Conservation (phyloP, 305 asterid species). For the Coffea humblotiana region DNA sequence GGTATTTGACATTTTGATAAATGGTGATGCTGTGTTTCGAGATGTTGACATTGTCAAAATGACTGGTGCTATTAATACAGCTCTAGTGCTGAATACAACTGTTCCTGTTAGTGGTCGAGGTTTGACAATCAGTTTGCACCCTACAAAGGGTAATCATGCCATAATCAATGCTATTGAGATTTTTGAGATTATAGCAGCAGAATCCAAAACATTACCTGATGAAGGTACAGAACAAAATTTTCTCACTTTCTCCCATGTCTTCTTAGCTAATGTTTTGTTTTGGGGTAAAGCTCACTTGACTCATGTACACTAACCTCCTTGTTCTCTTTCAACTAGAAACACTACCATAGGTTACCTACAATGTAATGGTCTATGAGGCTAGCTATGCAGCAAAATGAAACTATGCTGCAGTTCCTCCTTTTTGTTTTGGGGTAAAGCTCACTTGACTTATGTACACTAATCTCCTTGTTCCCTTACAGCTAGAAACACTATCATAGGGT, state of each 20-base stretch:
- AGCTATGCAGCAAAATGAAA: too few relatives aligned
- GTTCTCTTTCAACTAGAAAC: neutral
- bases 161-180: constrained; percentile 81
- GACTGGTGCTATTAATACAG: constrained; percentile 69
- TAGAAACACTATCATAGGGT: neutral
- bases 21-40: constrained; percentile 54
- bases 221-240: constrained; percentile 53
- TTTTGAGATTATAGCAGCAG: constrained; percentile 72
- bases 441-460: neutral
- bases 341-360: neutral
- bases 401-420: neutral
- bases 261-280: neutral
- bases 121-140: constrained; percentile 66
- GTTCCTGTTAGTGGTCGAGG: constrained; percentile 80
- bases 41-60: constrained; percentile 63
- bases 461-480: neutral
- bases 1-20: constrained; percentile 70
- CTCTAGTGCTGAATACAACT: constrained; percentile 76
- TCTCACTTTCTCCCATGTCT: constrained; percentile 9
- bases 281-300: neutral
- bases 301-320: neutral
- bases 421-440: neutral
- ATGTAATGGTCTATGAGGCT: too few relatives aligned
- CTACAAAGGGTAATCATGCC: constrained; percentile 65
- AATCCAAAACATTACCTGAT: constrained; percentile 72